phyloP scores from a whole-genome alignment of 1,284 basidiomycete species.

The Ustilago crameri region DNA sequence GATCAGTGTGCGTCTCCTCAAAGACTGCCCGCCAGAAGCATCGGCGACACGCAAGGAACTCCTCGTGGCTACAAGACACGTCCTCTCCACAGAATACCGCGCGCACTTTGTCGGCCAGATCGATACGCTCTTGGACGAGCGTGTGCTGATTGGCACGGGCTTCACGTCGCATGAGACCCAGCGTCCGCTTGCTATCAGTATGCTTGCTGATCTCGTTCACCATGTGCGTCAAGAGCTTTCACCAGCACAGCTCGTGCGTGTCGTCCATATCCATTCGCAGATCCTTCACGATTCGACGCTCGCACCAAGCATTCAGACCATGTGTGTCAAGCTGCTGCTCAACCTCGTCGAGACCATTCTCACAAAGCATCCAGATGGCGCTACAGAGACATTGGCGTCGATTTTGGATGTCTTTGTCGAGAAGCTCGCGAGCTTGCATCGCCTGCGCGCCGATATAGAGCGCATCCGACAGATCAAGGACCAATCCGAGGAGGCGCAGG shows the following conservation, averaged over 20 bases:
- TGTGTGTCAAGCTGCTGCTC: constrained; percentile 93
- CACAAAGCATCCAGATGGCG: constrained; percentile 70
- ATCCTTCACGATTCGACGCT: constrained; percentile 90
- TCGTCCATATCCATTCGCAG: constrained; percentile 86
- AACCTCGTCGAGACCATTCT: constrained; percentile 87
- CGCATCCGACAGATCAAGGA: constrained; percentile 41
- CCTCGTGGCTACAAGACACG: constrained; percentile 90
- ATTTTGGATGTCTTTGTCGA: constrained; percentile 88
- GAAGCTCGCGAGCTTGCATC: constrained; percentile 82
- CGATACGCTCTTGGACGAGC: constrained; percentile 90
- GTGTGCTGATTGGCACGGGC: constrained; percentile 87
- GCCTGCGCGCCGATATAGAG: constrained; percentile 59
- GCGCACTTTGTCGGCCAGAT: constrained; percentile 84
- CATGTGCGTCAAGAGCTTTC: constrained; percentile 87
- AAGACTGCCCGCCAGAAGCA: constrained; percentile 91
- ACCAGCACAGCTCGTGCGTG: constrained; percentile 79
- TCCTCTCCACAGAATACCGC: constrained; percentile 83
- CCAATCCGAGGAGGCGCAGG: constrained; percentile 17
- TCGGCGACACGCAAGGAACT: constrained; percentile 83
- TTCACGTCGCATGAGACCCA: constrained; percentile 80
- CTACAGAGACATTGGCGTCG: constrained; percentile 76
- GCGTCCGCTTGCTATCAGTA: constrained; percentile 85
- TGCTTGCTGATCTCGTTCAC: constrained; percentile 92
- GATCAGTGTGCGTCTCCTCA: constrained; percentile 84
- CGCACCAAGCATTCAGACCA: constrained; percentile 83